A percentile compares a stretch with the other conserved stretches of the same genome.
Evolutionary conservation across 371 early-diverging fungal genomes (phyloP).

Genomic region (Mucor saturninus): DNA sequence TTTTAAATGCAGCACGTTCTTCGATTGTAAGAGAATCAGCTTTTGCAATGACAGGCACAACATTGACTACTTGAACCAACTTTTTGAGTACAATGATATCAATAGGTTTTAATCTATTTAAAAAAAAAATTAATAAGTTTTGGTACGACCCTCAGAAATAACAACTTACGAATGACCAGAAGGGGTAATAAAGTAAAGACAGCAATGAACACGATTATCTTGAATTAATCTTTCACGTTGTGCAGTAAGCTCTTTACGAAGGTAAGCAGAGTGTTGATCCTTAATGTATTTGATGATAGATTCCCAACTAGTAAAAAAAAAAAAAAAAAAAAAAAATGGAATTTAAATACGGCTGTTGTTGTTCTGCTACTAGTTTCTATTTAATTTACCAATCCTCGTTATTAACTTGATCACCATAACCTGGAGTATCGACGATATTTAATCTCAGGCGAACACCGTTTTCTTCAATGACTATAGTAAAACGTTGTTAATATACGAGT

Average conservation of each 20-base stretch:
- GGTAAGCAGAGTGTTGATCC: constrained; percentile 89
- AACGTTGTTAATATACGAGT: not conserved
- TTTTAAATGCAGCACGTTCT: constrained; percentile 76
- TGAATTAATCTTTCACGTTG: constrained; percentile 82
- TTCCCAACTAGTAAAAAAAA: constrained; percentile 67
- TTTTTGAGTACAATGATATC: constrained; percentile 80
- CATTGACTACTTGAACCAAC: constrained; percentile 72
- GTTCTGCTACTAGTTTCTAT: not conserved
- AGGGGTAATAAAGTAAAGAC: constrained; percentile 78
- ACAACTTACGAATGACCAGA: constrained; percentile 71
- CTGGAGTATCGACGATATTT: constrained; percentile 85
- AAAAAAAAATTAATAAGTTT: constrained; percentile 12
- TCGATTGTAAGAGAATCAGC: constrained; percentile 82
- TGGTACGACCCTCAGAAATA: constrained; percentile 2
- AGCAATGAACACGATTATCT: constrained; percentile 83
- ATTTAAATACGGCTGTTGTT: not conserved
- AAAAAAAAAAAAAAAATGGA: not conserved
- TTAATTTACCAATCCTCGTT: constrained; percentile 78
- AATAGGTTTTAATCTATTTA: constrained; percentile 73
- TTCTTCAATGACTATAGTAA: constrained; percentile 73
- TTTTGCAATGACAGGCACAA: constrained; percentile 92
- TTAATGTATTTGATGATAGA: constrained; percentile 92
- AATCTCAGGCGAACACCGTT: constrained; percentile 82
- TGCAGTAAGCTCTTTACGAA: constrained; percentile 87
- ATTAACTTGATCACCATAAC: constrained; percentile 83